Percentiles rank a stretch among this genome's conserved stretches.
Evolutionary conservation across 2,329 filamentous ascomycete genomes (phyloP).

Genomic region (Pseudogymnoascus sp.): DNA sequence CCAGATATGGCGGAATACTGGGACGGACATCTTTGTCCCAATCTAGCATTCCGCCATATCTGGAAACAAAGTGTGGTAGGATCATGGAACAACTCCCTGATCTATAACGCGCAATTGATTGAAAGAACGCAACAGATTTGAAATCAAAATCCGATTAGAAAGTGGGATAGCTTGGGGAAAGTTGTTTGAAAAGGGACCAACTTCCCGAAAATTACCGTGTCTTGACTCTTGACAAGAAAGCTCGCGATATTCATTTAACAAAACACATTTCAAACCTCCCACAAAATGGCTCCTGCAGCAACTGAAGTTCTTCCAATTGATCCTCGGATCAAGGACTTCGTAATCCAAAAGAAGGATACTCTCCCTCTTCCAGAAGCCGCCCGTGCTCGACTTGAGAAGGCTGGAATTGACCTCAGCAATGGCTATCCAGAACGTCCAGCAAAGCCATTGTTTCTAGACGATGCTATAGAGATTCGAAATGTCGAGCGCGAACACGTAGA

Average conservation of each 20-base stretch:
- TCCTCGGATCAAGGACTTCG: slow-evolving; percentile 55
- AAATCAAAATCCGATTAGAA: not conserved
- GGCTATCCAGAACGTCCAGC: slow-evolving; percentile 67
- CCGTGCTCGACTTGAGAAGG: slow-evolving; percentile 55
- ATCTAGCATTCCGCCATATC: not conserved
- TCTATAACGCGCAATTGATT: not conserved
- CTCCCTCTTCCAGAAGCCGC: slow-evolving; percentile 53
- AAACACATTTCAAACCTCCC: not conserved
- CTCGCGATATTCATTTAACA: not conserved
- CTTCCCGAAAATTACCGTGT: not conserved
- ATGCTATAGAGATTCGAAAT: slow-evolving; percentile 59
- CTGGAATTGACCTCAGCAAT: slow-evolving; percentile 59
- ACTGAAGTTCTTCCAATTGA: slow-evolving; percentile 45
- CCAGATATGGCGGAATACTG: not conserved
- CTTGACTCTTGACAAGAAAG: not conserved
- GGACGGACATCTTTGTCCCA: not conserved
- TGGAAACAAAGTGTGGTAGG: not conserved
- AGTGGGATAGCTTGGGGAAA: not conserved
- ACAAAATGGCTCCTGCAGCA: slow-evolving; percentile 38
- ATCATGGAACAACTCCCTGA: not conserved
- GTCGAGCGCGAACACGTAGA: slow-evolving; percentile 50
- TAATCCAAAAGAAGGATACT: slow-evolving; percentile 55
- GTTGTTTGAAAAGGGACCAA: not conserved
- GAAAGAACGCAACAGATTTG: not conserved
- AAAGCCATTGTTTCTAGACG: slow-evolving; percentile 60